phyloP scores from a whole-genome alignment of 352 stramenopile species.

The Globisporangium nagaii region DNA sequence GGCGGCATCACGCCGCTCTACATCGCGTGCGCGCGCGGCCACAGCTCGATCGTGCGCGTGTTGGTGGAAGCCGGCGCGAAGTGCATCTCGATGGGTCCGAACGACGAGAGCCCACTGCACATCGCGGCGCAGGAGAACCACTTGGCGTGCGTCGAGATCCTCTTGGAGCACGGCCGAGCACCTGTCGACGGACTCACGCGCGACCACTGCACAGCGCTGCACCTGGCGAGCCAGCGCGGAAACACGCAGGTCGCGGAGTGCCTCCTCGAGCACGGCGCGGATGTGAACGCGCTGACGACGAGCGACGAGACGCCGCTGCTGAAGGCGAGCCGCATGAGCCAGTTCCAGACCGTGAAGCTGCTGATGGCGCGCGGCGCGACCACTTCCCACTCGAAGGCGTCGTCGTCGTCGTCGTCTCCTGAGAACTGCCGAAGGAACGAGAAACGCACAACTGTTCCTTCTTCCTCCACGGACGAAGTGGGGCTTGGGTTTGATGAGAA shows the following conservation, averaged over 20 bases:
- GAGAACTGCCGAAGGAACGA: constrained; percentile 23
- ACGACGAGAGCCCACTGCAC: constrained; percentile 71
- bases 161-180: constrained; percentile 42
- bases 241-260: constrained; percentile 65
- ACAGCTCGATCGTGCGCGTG: constrained; percentile 50
- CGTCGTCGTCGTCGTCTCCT: not conserved
- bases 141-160: constrained; percentile 52
- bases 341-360: constrained; percentile 73
- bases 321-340: constrained; percentile 80
- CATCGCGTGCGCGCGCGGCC: constrained; percentile 65
- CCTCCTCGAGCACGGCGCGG: constrained; percentile 60
- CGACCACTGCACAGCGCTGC: constrained; percentile 63
- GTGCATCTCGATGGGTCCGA: constrained; percentile 51
- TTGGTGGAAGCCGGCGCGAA: constrained; percentile 53
- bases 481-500: constrained; percentile 14
- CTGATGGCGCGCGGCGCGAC: constrained; percentile 48
- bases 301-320: constrained; percentile 65
- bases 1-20: constrained; percentile 70
- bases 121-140: constrained; percentile 83
- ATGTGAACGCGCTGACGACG: constrained; percentile 58
- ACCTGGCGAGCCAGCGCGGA: constrained; percentile 71
- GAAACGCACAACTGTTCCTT: not conserved
- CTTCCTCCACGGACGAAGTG: constrained; percentile 15
- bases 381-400: constrained; percentile 17
- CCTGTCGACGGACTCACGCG: constrained; percentile 50